Evolutionary conservation across 1,284 basidiomycete genomes (phyloP).

Genomic region (Cystobasidium pallidum): DNA sequence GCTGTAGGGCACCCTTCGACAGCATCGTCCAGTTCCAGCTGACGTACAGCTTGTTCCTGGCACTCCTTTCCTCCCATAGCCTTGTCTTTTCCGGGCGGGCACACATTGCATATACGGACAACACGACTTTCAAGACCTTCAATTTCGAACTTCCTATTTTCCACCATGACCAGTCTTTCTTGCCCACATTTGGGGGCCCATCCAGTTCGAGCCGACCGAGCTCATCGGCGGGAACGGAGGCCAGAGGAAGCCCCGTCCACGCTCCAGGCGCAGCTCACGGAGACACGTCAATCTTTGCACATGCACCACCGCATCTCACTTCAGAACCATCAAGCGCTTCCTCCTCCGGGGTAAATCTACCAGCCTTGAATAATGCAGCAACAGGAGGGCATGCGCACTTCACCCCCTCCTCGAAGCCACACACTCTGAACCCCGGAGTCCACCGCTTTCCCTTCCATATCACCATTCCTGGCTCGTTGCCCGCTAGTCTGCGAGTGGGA

Average conservation of each 20-base stretch:
- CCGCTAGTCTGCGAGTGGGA: conserved; percentile 70
- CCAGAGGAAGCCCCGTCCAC: not conserved
- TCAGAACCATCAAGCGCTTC: conserved; percentile 32
- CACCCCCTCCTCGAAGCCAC: conserved; percentile 54
- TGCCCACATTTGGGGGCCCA: conserved; percentile 46
- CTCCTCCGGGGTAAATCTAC: conserved; percentile 1
- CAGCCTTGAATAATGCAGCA: conserved; percentile 56
- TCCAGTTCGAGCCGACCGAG: conserved; percentile 2
- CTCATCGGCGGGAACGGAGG: conserved; percentile 36
- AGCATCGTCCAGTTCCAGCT: not conserved
- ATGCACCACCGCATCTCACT: conserved; percentile 8
- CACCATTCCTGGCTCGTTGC: conserved; percentile 76
- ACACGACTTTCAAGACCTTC: conserved; percentile 44
- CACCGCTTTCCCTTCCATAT: conserved; percentile 89
- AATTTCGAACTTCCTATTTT: conserved; percentile 50
- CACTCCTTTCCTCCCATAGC: not conserved
- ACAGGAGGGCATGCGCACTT: conserved; percentile 60
- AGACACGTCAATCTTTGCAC: not conserved
- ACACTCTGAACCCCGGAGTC: conserved; percentile 81
- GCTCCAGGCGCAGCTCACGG: not conserved
- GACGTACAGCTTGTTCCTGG: not conserved
- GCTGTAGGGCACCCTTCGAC: not conserved
- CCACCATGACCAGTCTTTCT: conserved; percentile 48
- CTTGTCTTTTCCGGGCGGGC: conserved; percentile 56
- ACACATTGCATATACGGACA: conserved; percentile 49